These are phyloP conservation scores for Endocladia muricata DNA, from an alignment of 31 red algal species.

Conservation along the genomic window DNA sequence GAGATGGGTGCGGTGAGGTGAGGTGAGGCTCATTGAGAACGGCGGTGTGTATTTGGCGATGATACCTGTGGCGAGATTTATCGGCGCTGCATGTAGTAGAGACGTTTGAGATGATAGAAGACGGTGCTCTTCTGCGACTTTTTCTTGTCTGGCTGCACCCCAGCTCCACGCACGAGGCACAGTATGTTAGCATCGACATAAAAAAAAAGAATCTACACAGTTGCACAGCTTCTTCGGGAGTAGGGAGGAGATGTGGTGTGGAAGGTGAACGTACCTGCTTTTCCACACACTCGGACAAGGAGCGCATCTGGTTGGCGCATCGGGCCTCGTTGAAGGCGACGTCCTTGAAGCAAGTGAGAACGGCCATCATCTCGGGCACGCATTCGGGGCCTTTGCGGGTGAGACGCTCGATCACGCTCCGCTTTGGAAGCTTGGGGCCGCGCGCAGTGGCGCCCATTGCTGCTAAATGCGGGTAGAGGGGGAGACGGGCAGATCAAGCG, in stretches of 20 bases:
- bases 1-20: neutral
- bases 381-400: conserved; percentile 61
- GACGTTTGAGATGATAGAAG: conserved; percentile 80
- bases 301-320: conserved; percentile 54
- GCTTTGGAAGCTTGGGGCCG: conserved; percentile 61
- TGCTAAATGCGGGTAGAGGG: too few species aligned
- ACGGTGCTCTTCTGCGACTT: conserved; percentile 68
- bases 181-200: neutral
- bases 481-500: neutral
- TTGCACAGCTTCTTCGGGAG: neutral
- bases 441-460: conserved; percentile 15
- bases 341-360: conserved; percentile 69
- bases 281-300: conserved; percentile 60
- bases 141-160: conserved; percentile 19
- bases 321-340: conserved; percentile 58
- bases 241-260: neutral
- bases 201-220: neutral
- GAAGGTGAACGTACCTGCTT: conserved; percentile 31
- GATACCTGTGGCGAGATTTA: conserved; percentile 4
- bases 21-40: too few species aligned
- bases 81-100: conserved; percentile 85
- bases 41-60: neutral
- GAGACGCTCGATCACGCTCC: conserved; percentile 71
- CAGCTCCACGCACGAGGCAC: neutral
- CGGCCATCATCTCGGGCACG: conserved; percentile 66